Conservation (phyloP, 306 rosid genomes). For the Lathyrus aphaca region DNA sequence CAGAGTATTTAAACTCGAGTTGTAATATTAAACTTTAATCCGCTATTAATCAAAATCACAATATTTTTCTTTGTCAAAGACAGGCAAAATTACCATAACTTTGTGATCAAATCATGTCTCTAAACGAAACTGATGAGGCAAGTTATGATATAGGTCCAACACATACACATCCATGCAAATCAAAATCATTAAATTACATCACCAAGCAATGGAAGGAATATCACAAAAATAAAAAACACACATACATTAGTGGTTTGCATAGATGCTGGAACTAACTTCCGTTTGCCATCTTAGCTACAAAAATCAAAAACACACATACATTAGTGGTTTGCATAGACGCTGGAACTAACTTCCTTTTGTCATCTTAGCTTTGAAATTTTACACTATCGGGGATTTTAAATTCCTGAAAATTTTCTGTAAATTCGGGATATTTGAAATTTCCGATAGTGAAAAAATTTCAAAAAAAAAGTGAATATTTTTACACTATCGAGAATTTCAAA, state of each 20-base stretch:
- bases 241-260: constrained; percentile 52
- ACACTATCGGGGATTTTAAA: too few relatives aligned
- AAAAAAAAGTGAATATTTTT: too few relatives aligned
- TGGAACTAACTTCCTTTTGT: constrained; percentile 98
- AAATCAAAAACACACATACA: background rate
- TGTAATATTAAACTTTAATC: constrained; percentile 1
- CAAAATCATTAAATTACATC: background rate
- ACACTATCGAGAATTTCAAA: too few relatives aligned
- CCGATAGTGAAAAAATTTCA: too few relatives aligned
- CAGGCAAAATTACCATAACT: background rate
- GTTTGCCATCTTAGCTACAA: constrained; percentile 89
- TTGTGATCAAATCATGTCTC: too few relatives aligned
- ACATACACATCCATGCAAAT: background rate
- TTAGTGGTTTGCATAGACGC: constrained; percentile 68
- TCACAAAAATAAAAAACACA: background rate
- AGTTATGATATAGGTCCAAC: background rate
- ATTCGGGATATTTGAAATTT: too few relatives aligned
- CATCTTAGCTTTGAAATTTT: constrained; percentile 96
- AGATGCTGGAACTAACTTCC: constrained; percentile 95
- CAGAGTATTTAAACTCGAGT: background rate
- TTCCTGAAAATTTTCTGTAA: too few relatives aligned
- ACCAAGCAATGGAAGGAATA: background rate
- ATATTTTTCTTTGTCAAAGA: background rate
- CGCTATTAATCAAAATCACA: background rate
- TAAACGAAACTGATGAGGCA: too few relatives aligned